Evolutionary conservation across 106 monocot genomes (phyloP), one percentile per base, ranked within the genome.

Genomic region (Posidonia australis): DNA sequence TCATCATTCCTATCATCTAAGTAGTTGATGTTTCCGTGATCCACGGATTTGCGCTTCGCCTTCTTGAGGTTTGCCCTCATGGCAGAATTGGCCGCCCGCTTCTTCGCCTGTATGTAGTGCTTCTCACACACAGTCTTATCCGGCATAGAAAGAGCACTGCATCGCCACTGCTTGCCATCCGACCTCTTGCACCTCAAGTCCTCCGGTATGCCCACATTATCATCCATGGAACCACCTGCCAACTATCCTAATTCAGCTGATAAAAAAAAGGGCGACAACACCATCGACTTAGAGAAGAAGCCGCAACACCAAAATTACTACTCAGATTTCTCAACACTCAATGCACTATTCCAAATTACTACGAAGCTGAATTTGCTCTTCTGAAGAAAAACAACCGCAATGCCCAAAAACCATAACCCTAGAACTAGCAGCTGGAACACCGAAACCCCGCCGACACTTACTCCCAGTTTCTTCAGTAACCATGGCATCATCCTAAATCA

Each of bases 101-200:
- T 84, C 90, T 98, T 98, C 19, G 96, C 96, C 80, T 98, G 96
- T 67, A 84, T 78, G 68, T 98, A 98, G 66, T 98, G 96, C 79
- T 91, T 98, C 78, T 98, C 91, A 71, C 96, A 98, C 2, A 98
- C 96, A 21, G 96, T 98, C 78, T 98, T 98, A 65, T 98, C 96
- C 0, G 96, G 96, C 96, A 98, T 98, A 17, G 96, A 98, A 52
- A 76, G 61, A 5, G 96, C 96, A 55, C 77, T 98, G 85, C 96
- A 98, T 17, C 96, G 72, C 96, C 96, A 98, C 78, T 98, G 96
- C 87, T 98, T 98, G 10, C 96, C 96, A 51, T 98, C 96, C 13
- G 96, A 91, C 36, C 96, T 69, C 85, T 98, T 98, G 85, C 96
- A 98, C 66, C 96, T 61, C 48, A 98, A 67, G 27, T 87, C 90